Evolutionary conservation across 495 filamentous ascomycete species (phyloP).

Genomic region (Xylaria cubensis): DNA sequence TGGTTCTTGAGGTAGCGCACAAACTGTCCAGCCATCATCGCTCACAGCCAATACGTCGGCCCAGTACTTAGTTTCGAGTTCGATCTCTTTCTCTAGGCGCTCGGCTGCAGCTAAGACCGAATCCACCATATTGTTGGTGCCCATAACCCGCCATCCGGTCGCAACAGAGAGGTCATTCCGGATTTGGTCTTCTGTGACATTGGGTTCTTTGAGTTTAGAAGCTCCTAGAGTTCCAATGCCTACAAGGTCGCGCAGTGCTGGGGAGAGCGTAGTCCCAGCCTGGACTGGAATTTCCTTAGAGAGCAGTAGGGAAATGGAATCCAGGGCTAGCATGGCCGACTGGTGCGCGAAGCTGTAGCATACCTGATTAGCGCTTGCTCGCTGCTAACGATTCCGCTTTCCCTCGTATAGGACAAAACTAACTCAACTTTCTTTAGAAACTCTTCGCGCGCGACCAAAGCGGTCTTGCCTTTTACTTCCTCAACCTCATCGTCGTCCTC

Average conservation of each 20-base stretch:
- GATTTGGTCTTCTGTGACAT: conserved; percentile 57
- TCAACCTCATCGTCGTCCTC: conserved; percentile 29
- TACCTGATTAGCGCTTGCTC: conserved; percentile 21
- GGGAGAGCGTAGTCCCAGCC: conserved; percentile 72
- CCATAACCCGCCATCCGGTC: conserved; percentile 81
- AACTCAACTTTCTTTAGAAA: conserved; percentile 60
- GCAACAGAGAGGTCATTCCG: conserved; percentile 65
- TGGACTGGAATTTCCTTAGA: conserved; percentile 75
- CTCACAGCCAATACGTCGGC: conserved; percentile 79
- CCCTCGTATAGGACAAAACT: conserved; percentile 28
- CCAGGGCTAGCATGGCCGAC: conserved; percentile 71
- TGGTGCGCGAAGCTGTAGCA: conserved; percentile 60
- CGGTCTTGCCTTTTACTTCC: conserved; percentile 45
- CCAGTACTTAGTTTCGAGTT: conserved; percentile 87
- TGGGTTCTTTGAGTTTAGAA: conserved; percentile 68
- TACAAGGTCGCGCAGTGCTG: conserved; percentile 68
- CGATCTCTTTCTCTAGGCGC: conserved; percentile 75
- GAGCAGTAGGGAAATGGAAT: conserved; percentile 84
- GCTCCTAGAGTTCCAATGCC: conserved; percentile 78
- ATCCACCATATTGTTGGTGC: conserved; percentile 75
- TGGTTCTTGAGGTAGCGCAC: conserved; percentile 71
- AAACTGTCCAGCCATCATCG: conserved; percentile 84
- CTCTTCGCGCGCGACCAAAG: conserved; percentile 56
- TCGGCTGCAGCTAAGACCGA: conserved; percentile 74
- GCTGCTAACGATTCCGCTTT: neutral